phyloP scores from a whole-genome alignment of 73 alveolate genomes.

The Diophrys sp. region DNA sequence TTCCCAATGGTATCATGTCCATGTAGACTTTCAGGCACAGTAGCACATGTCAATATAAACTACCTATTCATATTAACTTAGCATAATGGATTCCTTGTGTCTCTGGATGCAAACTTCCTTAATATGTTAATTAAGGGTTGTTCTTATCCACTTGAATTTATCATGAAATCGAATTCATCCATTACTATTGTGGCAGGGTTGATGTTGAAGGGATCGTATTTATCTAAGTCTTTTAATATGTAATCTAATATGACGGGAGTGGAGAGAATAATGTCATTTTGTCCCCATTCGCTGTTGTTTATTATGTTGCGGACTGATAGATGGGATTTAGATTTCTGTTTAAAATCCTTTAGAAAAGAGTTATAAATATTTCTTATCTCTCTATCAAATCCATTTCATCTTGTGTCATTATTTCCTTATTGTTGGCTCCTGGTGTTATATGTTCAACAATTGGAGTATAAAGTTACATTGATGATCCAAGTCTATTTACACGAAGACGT shows the following conservation, averaged over 20 bases:
- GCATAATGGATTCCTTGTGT: not conserved
- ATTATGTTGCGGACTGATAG: constrained; percentile 38
- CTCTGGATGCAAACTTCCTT: constrained; percentile 13
- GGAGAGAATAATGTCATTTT: constrained; percentile 36
- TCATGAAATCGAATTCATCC: constrained; percentile 49
- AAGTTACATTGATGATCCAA: constrained; percentile 44
- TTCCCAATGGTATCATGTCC: constrained; percentile 22
- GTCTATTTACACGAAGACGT: constrained; percentile 28
- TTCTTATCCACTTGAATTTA: constrained; percentile 23
- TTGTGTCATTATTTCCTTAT: constrained; percentile 9
- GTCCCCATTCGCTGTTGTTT: constrained; percentile 42
- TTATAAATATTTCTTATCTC: too few relatives aligned
- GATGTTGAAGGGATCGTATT: constrained; percentile 48
- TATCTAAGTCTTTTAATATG: constrained; percentile 27
- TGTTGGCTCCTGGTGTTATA: constrained; percentile 7
- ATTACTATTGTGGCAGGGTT: constrained; percentile 51
- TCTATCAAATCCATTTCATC: too few relatives aligned
- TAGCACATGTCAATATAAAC: constrained; percentile 46
- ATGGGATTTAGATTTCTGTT: too few relatives aligned
- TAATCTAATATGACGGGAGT: constrained; percentile 51
- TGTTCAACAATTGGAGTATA: constrained; percentile 57
- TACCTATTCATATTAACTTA: constrained; percentile 10
- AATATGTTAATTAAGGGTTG: constrained; percentile 7
- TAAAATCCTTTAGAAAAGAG: too few relatives aligned
- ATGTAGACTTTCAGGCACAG: constrained; percentile 40